Base-by-base conservation (phyloP, 148 eudicot species). In the Dianthus caryophyllus region DNA sequence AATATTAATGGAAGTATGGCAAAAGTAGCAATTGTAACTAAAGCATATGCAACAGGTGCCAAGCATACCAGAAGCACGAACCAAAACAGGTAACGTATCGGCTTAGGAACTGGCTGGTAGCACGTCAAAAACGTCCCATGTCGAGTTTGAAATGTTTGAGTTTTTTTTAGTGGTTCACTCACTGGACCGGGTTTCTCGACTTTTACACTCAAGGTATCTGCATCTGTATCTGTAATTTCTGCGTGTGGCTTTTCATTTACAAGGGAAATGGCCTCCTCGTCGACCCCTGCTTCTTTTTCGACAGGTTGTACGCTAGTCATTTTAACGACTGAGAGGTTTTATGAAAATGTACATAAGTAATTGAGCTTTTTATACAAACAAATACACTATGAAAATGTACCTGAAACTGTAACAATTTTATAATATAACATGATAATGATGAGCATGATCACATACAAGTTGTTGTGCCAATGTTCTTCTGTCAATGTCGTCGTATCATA, bases 11-110 rank as follows among this genome's bases (percentile, higher is more conserved):
- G 48, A 5, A 60, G 18, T 5, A 20, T 57, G 39, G 39, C 33
- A 59, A 36, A 44, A n/a, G 65, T 25, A 2, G 26, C 47, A 22
- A 21, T 29, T 21, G 53, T 8, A 21, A 21, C 6, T 22, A 43
- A 24, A 13, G 52, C 51, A 43, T 63, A 63, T 5, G 33, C 20
- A 29, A 63, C 66, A 6, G 66, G 51, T 63, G 66, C 20, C 18
- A 43, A 43, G 22, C 30, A 15, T 44, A 44, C 36, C 15, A 43
- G 25, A 2, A 63, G 11, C 36, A 43, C 43, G 5, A 14, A 43
- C 5, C 4, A 20, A 15, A 63, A 0, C 24, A 43, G 51, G 44
- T 22, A 15, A 5, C 1, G 12, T 14, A 63, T 4, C 51, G 66
- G 66, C 9, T 62, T 43, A 63, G 66, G 66, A 9, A 61, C 20